Evolutionary conservation across 1,284 basidiomycete species (phyloP).

Genomic region (Apiotrichum akiyoshidainum): DNA sequence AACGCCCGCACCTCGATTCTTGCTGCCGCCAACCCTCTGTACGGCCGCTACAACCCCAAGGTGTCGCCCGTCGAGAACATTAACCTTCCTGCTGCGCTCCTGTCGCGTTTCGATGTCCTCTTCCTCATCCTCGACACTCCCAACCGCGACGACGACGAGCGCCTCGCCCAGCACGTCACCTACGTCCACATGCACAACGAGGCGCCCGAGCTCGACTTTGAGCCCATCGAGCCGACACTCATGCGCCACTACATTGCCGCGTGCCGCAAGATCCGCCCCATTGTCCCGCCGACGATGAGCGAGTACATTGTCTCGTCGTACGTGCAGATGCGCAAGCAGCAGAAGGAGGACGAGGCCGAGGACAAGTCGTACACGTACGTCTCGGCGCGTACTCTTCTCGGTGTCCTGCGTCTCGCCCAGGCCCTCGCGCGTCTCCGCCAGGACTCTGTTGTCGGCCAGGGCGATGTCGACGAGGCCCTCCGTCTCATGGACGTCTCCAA

Average conservation of each 20-base stretch:
- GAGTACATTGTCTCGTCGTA: slow-evolving; percentile 94
- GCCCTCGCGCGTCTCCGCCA: slow-evolving; percentile 88
- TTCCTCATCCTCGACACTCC: slow-evolving; percentile 98
- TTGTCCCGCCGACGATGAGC: slow-evolving; percentile 80
- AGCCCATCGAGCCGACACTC: slow-evolving; percentile 76
- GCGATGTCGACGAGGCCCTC: slow-evolving; percentile 94
- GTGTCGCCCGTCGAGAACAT: slow-evolving; percentile 98
- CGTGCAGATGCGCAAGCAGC: slow-evolving; percentile 86
- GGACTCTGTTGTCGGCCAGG: slow-evolving; percentile 71
- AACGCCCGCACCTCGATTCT: slow-evolving; percentile 98
- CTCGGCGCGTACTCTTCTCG: slow-evolving; percentile 93
- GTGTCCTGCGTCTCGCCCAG: slow-evolving; percentile 89
- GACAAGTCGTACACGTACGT: slow-evolving; percentile 91
- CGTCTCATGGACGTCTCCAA: slow-evolving; percentile 96
- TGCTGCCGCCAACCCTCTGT: slow-evolving; percentile 96
- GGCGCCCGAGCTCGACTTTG: slow-evolving; percentile 74
- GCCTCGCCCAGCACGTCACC: slow-evolving; percentile 94
- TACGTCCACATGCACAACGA: slow-evolving; percentile 95
- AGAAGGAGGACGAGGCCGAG: slow-evolving; percentile 84
- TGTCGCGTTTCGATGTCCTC: slow-evolving; percentile 93
- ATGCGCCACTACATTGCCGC: slow-evolving; percentile 96
- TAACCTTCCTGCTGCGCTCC: slow-evolving; percentile 92
- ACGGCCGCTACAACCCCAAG: slow-evolving; percentile 96
- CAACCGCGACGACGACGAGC: slow-evolving; percentile 87
- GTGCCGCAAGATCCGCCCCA: slow-evolving; percentile 84